Evolutionary conservation across 352 stramenopile species (phyloP), one percentile per base, ranked within the genome.

Genomic region (Pythium scleroteichum): DNA sequence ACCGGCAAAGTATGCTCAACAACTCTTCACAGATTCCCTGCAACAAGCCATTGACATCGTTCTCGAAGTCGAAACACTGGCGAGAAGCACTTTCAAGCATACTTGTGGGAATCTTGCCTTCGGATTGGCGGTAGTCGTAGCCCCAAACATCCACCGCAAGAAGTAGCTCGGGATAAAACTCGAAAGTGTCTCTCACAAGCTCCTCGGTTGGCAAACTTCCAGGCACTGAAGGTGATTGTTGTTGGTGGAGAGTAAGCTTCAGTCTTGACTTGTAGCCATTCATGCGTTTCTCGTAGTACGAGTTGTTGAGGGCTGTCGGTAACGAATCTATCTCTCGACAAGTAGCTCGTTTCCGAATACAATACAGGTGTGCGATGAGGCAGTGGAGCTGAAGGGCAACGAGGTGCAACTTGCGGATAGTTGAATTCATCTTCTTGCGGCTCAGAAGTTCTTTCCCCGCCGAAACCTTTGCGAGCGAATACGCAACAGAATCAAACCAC

Each of bases 351-450:
- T 74, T 76, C 38, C 83, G 81, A 0, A 90, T 38, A 45, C 82
- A 90, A 64, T 87, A 90, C 8, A 92, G 29, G 55, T 92, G 80
- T 1, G 75, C 85, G 10, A 92, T 69, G 5, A 92, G 57, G 16
- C 78, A 88, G 53, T 92, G 82, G 12, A 92, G 41, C 51, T 92
- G 82, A 49, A 92, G 85, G 0, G 80, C 82, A 29, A 92, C 80
- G 14, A 92, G 68, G 59, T 92, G 82, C 22, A 92, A 56, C 53
- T 92, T 92, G 4, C 82, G 80, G 29, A 92, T 88, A 17, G 83
- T 90, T 19, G 82, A 90, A 64, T 92, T 92, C 71, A 90, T 80
- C 55, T 92, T 92, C 70, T 90, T 90, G 22, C 82, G 82, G 42
- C 77, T 92, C 32, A 90, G 66, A 4, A 85, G 51, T 38, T 89